Base-by-base conservation (phyloP, 768 basidiomycete genomes). In the Tricholoma matsutake region DNA sequence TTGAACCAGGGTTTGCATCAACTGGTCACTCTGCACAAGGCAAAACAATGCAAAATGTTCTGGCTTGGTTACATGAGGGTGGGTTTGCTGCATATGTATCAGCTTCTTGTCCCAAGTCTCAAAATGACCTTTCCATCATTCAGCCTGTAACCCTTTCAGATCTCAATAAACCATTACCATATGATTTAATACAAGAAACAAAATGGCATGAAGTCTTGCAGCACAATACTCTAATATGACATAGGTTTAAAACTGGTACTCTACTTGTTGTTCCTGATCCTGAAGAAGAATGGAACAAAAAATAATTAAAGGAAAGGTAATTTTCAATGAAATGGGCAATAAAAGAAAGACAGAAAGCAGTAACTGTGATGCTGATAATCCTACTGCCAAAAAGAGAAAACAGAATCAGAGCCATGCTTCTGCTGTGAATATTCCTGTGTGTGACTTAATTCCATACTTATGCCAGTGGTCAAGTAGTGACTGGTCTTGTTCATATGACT, bases 371-470 rank as follows among this genome's bases (percentile, higher is more conserved):
- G 41, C 41, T 41, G 41, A 41, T 41, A 41, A 16, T 41, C n/a
- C n/a, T 5, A 16, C 41, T n/a, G n/a, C 39, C 39, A 41, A 41
- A 41, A 41, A 41, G 39, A 41, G 14, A 41, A 41, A 41, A 4
- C 13, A n/a, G n/a, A 41, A 14, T n/a, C 39, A 41, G 14, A 11
- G 39, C 3, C 3, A 41, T 41, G 39, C 13, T 35, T 35, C 8
- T 41, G 39, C 39, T 73, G 6, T 41, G n/a, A 41, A 41, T 41
- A 2, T n/a, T 4, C n/a, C 39, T 41, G 39, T 41, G 6, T 41
- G 39, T 41, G 39, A n/a, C n/a, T n/a, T n/a, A n/a, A n/a, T n/a
- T n/a, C n/a, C n/a, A n/a, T n/a, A n/a, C n/a, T n/a, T n/a, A 41
- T 41, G 39, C n/a, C 39, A 41, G 6, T 41, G 39, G 39, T 41